phyloP scores from a whole-genome alignment of 345 rosid species.

The Boechera divaricarpa region DNA sequence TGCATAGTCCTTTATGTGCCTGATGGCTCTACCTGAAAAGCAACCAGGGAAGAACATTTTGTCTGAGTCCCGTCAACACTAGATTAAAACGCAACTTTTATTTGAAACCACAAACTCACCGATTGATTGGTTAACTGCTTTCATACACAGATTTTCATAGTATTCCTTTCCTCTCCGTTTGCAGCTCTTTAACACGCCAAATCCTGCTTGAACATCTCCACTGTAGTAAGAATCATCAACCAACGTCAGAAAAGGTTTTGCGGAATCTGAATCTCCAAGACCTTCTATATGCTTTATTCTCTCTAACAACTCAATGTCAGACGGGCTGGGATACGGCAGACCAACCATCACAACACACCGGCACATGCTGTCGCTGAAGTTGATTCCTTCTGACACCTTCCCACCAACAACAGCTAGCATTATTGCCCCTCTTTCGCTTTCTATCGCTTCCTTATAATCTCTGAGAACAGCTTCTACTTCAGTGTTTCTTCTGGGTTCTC shows the following conservation, averaged over 20 bases:
- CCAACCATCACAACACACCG: constrained; percentile 97
- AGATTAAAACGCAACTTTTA: not conserved
- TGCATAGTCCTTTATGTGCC: constrained; percentile 82
- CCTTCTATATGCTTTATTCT: constrained; percentile 87
- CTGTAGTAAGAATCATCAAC: constrained; percentile 51
- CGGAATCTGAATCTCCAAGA: constrained; percentile 57
- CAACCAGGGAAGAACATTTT: constrained; percentile 17
- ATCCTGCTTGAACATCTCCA: constrained; percentile 67
- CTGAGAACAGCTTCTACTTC: constrained; percentile 77
- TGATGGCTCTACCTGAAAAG: constrained; percentile 79
- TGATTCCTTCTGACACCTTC: constrained; percentile 98
- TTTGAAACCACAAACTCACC: constrained; percentile 54
- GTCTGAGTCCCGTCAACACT: constrained; percentile 23
- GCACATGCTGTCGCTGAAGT: constrained; percentile 96
- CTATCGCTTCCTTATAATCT: constrained; percentile 78
- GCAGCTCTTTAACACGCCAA: constrained; percentile 76
- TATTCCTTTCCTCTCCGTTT: constrained; percentile 81
- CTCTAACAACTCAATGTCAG: constrained; percentile 83
- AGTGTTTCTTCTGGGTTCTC: constrained; percentile 81
- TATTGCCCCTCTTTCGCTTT: constrained; percentile 70
- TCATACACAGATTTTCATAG: constrained; percentile 97
- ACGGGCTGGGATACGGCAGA: constrained; percentile 88
- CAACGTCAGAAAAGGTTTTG: constrained; percentile 43
- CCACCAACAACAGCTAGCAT: constrained; percentile 95
- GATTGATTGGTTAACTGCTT: constrained; percentile 94